Conservation (phyloP, 768 basidiomycete species). For the Naematelia encephala region DNA sequence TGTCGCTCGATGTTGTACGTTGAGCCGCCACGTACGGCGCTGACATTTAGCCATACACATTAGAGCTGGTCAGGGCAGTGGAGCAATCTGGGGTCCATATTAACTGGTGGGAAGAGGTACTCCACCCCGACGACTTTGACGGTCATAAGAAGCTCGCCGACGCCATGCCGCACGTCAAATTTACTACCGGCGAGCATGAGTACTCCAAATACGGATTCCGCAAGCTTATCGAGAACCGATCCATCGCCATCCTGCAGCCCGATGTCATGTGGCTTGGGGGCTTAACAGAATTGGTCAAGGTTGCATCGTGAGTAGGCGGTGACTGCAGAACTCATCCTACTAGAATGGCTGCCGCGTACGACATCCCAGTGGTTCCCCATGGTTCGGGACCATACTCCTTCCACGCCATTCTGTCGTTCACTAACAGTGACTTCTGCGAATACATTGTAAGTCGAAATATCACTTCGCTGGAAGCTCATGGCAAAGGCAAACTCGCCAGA, state of each 20-base stretch:
- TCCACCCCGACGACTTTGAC: constrained; percentile 53
- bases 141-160: constrained; percentile 50
- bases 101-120: constrained; percentile 53
- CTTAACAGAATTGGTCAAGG: constrained; percentile 51
- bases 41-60: neutral
- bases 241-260: constrained; percentile 52
- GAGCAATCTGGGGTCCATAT: constrained; percentile 51
- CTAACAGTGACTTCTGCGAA: constrained; percentile 51
- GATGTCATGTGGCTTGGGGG: constrained; percentile 53
- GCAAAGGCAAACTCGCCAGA: constrained; percentile 54
- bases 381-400: constrained; percentile 57
- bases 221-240: constrained; percentile 27
- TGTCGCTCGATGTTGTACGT: constrained; percentile 33
- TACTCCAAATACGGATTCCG: constrained; percentile 45
- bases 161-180: constrained; percentile 49
- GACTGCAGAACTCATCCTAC: neutral
- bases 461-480: constrained; percentile 8
- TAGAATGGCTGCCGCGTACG: constrained; percentile 54
- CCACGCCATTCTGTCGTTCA: constrained; percentile 55
- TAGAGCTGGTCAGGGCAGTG: constrained; percentile 13
- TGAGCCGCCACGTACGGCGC: too few species aligned
- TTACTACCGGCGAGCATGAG: constrained; percentile 54
- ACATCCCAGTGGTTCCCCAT: constrained; percentile 57
- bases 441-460: constrained; percentile 39
- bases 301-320: constrained; percentile 31